Evolutionary conservation across 2,329 filamentous ascomycete species (phyloP), one percentile per base, ranked within the genome.

Genomic region (Cladophialophora yegresii): DNA sequence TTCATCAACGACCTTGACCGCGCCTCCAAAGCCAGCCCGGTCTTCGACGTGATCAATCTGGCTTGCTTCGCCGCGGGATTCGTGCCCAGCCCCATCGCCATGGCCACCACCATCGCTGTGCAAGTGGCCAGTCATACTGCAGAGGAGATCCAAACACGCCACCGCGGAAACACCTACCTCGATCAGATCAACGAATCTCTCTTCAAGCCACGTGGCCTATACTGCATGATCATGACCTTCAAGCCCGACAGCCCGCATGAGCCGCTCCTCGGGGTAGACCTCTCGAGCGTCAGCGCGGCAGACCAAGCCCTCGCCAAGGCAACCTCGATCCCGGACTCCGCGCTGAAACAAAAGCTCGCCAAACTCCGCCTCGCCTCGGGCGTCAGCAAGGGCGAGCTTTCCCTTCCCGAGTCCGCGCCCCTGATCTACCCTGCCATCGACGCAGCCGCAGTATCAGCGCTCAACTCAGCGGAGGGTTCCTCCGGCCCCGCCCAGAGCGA

Each of bases 161-260:
- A 68, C 45, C 75, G 78, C 49, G 79, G 81, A 0, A 87, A 86
- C 69, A 75, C 72, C 0, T 87, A 85, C 70, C 78, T 88, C 16
- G 80, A 86, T 67, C 74, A 77, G 40, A 78, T 85, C 69, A 88
- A 87, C 69, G 76, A 80, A 8, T 77, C 82, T 2, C 80, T 85
- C 64, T 88, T 88, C 72, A 79, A 78, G 54, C 85, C 85, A 0
- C 79, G 79, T 1, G 85, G 85, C 0, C 77, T 87, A 0, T 84
- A 81, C 73, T 81, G 79, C 64, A 75, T 84, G 22, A 77, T 88
- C 43, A 80, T 87, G 75, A 82, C 82, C 1, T 85, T 78, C 75
- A 81, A 81, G 58, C 80, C 81, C 0, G 77, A 65, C 50, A 58
- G 79, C 3, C 66, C 72, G 0, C 63, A 70, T 20, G 70, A 74